Evolutionary conservation across 768 basidiomycete genomes (phyloP).

Genomic region (Multifurca ochricompacta): DNA sequence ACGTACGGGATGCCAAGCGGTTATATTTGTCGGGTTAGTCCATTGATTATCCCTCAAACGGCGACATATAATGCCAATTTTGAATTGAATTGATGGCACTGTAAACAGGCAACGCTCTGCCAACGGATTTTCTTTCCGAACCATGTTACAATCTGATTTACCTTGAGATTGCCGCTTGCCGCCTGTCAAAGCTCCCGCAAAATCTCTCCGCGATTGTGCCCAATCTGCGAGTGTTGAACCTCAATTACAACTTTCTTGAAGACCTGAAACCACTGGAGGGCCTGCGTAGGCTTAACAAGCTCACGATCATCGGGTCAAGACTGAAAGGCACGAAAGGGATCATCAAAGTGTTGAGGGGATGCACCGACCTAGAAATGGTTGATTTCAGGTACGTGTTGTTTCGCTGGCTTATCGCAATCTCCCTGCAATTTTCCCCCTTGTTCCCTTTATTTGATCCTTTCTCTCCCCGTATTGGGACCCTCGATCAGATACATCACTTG

Average conservation of each 20-base stretch:
- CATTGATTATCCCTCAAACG: conserved; percentile 2
- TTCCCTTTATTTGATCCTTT: conserved; percentile 3
- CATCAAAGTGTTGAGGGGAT: conserved; percentile 59
- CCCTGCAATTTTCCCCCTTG: conserved; percentile 2
- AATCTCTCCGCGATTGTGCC: conserved; percentile 61
- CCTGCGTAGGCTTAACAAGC: conserved; percentile 66
- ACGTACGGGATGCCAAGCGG: conserved; percentile 87
- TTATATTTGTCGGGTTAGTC: conserved; percentile 88
- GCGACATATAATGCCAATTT: conserved; percentile 19
- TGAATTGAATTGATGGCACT: conserved; percentile 22
- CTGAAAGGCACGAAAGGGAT: conserved; percentile 67
- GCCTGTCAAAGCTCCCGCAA: conserved; percentile 65
- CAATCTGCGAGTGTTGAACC: conserved; percentile 84
- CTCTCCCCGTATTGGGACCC: background rate
- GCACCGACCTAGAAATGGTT: conserved; percentile 79
- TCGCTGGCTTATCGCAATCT: conserved; percentile 19
- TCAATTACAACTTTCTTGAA: conserved; percentile 95
- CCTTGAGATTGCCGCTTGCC: conserved; percentile 85
- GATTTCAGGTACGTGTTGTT: conserved; percentile 71
- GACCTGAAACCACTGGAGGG: conserved; percentile 61
- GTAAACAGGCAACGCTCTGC: conserved; percentile 62
- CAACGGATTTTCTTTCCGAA: conserved; percentile 51
- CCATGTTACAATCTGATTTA: conserved; percentile 87
- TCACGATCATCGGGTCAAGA: conserved; percentile 80
- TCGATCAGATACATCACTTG: conserved; percentile 6